Evolutionary conservation across 148 eudicot species (phyloP).

Genomic region (Heliosperma pusillum): DNA sequence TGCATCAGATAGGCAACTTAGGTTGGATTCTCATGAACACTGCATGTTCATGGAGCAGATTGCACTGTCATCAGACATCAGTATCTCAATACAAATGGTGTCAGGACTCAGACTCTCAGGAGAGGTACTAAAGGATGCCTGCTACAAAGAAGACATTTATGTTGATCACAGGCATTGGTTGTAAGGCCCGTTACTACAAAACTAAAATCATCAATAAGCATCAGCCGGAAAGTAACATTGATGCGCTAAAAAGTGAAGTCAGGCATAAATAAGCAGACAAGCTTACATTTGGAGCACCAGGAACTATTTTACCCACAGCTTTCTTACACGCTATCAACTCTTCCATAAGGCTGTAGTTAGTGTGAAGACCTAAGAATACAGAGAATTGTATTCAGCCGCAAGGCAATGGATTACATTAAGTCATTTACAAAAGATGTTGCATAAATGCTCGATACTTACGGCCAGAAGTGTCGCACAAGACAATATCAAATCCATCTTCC

Average conservation of each 20-base stretch:
- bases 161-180: background rate
- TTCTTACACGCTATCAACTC: constrained; percentile 84
- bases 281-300: constrained; percentile 91
- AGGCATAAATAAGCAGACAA: background rate
- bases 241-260: background rate
- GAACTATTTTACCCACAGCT: constrained; percentile 70
- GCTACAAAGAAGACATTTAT: no score
- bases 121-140: no score
- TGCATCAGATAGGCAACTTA: no score
- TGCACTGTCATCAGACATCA: no score
- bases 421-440: constrained; percentile 1
- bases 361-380: constrained; percentile 71
- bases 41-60: no score
- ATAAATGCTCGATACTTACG: constrained; percentile 52
- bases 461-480: constrained; percentile 96
- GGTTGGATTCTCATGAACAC: no score
- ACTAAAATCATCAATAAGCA: background rate
- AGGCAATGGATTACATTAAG: constrained; percentile 1
- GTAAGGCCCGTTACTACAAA: background rate
- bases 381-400: constrained; percentile 15
- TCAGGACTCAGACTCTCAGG: no score
- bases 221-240: background rate
- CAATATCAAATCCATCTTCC: constrained; percentile 74
- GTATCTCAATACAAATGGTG: no score
- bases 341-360: constrained; percentile 97